These are phyloP conservation scores for Phoma sp. DNA, from an alignment of 2,329 filamentous ascomycete species.

Conservation along the genomic window DNA sequence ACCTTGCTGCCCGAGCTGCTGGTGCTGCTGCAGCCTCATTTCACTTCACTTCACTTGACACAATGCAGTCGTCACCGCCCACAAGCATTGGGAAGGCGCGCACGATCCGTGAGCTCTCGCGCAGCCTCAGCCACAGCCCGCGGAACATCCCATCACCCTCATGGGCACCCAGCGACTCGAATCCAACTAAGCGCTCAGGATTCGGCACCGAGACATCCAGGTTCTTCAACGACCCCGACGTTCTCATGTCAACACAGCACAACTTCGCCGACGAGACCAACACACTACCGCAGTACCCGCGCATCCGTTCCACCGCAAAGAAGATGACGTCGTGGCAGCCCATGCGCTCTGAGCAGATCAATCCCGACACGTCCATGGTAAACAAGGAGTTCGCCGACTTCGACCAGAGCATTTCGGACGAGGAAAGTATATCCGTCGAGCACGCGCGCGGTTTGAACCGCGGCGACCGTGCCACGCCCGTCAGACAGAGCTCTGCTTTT, in stretches of 20 bases:
- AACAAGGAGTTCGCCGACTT: slow-evolving; percentile 50
- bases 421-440: slow-evolving; percentile 62
- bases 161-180: slow-evolving; percentile 43
- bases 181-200: slow-evolving; percentile 42
- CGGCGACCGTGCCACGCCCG: slow-evolving; percentile 44
- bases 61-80: slow-evolving; percentile 47
- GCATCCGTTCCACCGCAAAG: slow-evolving; percentile 48
- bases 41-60: slow-evolving; percentile 13
- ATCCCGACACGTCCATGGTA: slow-evolving; percentile 47
- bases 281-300: slow-evolving; percentile 39
- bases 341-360: slow-evolving; percentile 40
- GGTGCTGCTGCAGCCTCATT: slow-evolving; percentile 20
- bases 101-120: slow-evolving; percentile 46
- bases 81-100: slow-evolving; percentile 47
- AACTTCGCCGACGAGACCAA: slow-evolving; percentile 46
- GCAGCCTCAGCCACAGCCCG: slow-evolving; percentile 43
- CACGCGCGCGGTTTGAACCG: slow-evolving; percentile 59
- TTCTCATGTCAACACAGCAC: slow-evolving; percentile 48
- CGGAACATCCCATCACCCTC: slow-evolving; percentile 38
- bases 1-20: slow-evolving; percentile 18
- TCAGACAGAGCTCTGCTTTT: slow-evolving; percentile 59
- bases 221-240: slow-evolving; percentile 45
- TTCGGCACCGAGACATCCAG: slow-evolving; percentile 32
- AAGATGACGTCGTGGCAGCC: slow-evolving; percentile 47
- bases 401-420: slow-evolving; percentile 49